Conservation (phyloP, 2,329 filamentous ascomycete genomes). For the Geosmithia putterillii region DNA sequence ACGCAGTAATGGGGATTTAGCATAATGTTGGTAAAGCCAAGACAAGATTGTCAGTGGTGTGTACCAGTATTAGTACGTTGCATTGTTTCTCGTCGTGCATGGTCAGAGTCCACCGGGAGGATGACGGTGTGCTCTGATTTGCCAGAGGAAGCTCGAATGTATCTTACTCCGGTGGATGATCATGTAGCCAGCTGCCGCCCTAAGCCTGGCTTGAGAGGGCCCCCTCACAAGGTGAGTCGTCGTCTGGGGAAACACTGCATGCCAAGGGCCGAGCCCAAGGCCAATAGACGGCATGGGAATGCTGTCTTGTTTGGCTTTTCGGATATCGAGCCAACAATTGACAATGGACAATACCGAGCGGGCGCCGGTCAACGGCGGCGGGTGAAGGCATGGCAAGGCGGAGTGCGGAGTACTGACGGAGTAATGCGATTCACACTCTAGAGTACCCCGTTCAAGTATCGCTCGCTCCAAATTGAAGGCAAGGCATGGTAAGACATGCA, state of each 20-base stretch:
- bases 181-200: neutral
- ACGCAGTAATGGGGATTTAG: neutral
- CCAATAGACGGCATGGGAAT: neutral
- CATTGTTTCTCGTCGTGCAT: neutral
- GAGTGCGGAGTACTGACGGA: no score
- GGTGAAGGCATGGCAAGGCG: no score
- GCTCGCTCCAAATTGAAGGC: no score
- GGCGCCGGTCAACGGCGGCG: no score
- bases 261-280: neutral
- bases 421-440: no score
- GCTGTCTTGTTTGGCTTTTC: no score
- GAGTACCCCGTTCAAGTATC: no score
- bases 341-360: no score
- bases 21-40: neutral
- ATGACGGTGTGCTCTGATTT: neutral
- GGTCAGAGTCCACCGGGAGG: neutral
- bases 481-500: neutral
- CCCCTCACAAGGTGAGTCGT: neutral
- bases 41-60: neutral
- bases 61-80: neutral
- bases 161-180: neutral
- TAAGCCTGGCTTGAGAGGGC: no score
- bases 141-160: neutral
- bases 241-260: neutral
- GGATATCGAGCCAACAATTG: neutral